These are phyloP conservation scores for Kluyveromyces sp. DNA, from an alignment of 1,139 yeast species.

Conservation along the genomic window DNA sequence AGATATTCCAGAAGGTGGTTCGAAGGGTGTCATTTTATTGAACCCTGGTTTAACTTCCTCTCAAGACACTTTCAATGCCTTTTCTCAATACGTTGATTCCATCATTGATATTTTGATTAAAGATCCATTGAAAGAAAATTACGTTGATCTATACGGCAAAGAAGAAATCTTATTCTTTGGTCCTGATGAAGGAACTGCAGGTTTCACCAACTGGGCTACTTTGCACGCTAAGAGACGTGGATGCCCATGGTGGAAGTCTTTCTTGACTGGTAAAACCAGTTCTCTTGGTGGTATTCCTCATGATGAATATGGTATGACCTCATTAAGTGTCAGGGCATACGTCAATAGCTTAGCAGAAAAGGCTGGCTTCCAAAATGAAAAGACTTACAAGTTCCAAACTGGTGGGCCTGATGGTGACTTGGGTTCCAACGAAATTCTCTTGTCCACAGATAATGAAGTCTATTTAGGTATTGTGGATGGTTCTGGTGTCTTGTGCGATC, in stretches of 20 bases:
- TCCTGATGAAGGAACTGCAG: slow-evolving; percentile 98
- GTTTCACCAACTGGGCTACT: slow-evolving; percentile 97
- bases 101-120: slow-evolving; percentile 79
- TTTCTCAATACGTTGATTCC: slow-evolving; percentile 88
- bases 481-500: slow-evolving; percentile 90
- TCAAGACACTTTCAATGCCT: slow-evolving; percentile 75
- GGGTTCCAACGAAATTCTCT: slow-evolving; percentile 88
- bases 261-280: slow-evolving; percentile 93
- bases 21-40: slow-evolving; percentile 90
- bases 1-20: slow-evolving; percentile 98
- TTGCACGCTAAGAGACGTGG: slow-evolving; percentile 87
- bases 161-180: slow-evolving; percentile 94
- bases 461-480: slow-evolving; percentile 93
- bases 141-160: slow-evolving; percentile 75
- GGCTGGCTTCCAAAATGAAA: slow-evolving; percentile 49
- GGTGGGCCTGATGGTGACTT: slow-evolving; percentile 99
- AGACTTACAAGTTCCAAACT: slow-evolving; percentile 79
- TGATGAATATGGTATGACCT: slow-evolving; percentile 97
- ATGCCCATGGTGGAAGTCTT: slow-evolving; percentile 99
- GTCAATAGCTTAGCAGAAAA: slow-evolving; percentile 85
- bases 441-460: slow-evolving; percentile 65
- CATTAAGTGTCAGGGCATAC: slow-evolving; percentile 87
- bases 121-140: slow-evolving; percentile 71
- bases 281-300: slow-evolving; percentile 95
- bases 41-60: slow-evolving; percentile 71